phyloP scores from a whole-genome alignment of 2,329 filamentous ascomycete genomes.

The Coniochaeta prunicola region DNA sequence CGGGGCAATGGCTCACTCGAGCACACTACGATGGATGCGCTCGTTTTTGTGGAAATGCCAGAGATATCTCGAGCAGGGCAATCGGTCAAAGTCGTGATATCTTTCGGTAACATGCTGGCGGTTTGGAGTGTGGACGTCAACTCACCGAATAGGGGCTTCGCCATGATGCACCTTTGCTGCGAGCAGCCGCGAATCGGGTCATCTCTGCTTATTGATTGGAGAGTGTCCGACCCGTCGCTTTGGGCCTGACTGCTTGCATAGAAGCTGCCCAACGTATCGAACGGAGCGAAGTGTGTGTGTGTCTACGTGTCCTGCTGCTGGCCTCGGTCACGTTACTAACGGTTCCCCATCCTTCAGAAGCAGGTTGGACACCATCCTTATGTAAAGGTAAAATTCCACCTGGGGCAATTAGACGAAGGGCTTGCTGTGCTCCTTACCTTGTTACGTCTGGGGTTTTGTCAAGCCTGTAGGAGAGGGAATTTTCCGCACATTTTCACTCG shows the following conservation, averaged over 20 bases:
- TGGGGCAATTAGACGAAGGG: neutral
- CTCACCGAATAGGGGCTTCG: neutral
- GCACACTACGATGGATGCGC: neutral
- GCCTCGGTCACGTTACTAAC: neutral
- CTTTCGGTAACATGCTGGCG: neutral
- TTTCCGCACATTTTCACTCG: neutral
- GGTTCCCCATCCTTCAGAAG: neutral
- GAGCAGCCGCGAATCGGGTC: constrained; percentile 2
- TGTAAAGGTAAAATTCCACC: neutral
- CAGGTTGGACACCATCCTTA: neutral
- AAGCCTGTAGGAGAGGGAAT: neutral
- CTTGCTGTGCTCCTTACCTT: neutral
- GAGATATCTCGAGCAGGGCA: neutral
- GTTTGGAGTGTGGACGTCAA: neutral
- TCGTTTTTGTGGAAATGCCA: neutral
- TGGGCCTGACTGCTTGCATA: neutral
- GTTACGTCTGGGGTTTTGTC: neutral
- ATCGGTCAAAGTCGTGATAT: constrained; percentile 1
- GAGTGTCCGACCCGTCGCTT: neutral
- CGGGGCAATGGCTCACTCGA: neutral
- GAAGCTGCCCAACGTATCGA: neutral
- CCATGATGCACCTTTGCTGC: constrained; percentile 1
- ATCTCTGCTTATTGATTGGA: constrained; percentile 1
- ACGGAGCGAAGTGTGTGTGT: neutral
- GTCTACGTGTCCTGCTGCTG: neutral